phyloP scores from a whole-genome alignment of 2,329 filamentous ascomycete genomes.

The Fusarium begoniae region DNA sequence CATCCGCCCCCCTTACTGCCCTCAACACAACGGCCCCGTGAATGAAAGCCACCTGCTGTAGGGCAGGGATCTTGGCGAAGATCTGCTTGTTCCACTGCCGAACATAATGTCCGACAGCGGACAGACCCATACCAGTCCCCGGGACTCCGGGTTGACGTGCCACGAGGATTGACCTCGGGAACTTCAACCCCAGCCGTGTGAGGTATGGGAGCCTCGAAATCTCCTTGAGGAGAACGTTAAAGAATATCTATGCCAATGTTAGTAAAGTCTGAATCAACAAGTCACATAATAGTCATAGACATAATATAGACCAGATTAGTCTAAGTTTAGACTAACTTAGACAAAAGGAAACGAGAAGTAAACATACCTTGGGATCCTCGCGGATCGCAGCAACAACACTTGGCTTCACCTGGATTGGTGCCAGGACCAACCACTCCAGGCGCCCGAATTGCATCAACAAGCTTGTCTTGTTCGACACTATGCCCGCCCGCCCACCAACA shows the following conservation, averaged over 20 bases:
- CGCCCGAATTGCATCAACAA: not conserved
- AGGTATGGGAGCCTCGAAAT: not conserved
- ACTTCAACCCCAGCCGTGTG: not conserved
- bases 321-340: not conserved
- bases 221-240: not conserved
- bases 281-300: not conserved
- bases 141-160: not conserved
- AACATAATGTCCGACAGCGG: not conserved
- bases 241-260: accelerated
- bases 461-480: not conserved
- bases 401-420: not conserved
- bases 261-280: not conserved
- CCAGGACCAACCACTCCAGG: not conserved
- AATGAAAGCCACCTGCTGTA: not conserved
- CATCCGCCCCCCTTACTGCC: not conserved
- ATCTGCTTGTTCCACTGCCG: not conserved
- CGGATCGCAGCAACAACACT: not conserved
- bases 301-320: not conserved
- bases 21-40: not conserved
- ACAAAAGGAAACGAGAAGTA: not conserved
- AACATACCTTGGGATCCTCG: not conserved
- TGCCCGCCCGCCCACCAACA: not conserved
- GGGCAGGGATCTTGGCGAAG: not conserved
- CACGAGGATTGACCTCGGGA: not conserved
- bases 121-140: not conserved